Evolutionary conservation across 192 early-diverging fungal genomes (phyloP).

Genomic region (Lunasporangiospora selenospora): DNA sequence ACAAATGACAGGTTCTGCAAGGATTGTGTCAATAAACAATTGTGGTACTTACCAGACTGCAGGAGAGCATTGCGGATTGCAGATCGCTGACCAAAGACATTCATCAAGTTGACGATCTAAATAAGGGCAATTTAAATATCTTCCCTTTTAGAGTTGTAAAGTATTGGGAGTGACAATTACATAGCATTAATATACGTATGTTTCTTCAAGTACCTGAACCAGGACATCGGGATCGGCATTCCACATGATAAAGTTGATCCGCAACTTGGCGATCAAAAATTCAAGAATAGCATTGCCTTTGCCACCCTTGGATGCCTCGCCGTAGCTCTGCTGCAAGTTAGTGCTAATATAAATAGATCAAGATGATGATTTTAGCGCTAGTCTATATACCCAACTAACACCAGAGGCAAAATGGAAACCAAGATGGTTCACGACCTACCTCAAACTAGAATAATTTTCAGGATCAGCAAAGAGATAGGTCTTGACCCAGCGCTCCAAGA

Average conservation of each 20-base stretch:
- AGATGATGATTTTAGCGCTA: background rate
- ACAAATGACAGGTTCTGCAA: slow-evolving; percentile 6
- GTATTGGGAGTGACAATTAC: too few relatives aligned
- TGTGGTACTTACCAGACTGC: slow-evolving; percentile 47
- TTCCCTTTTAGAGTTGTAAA: background rate
- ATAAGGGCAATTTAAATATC: slow-evolving; percentile 1
- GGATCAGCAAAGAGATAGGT: slow-evolving; percentile 73
- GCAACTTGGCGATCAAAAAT: slow-evolving; percentile 65
- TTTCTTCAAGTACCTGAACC: slow-evolving; percentile 61
- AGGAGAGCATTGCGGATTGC: slow-evolving; percentile 55
- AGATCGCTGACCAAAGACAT: slow-evolving; percentile 50
- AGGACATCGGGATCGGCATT: slow-evolving; percentile 73
- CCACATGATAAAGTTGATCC: slow-evolving; percentile 73
- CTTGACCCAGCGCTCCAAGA: slow-evolving; percentile 74
- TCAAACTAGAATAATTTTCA: slow-evolving; percentile 63
- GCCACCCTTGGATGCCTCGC: slow-evolving; percentile 55
- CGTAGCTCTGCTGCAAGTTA: slow-evolving; percentile 63
- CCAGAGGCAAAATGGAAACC: too few relatives aligned
- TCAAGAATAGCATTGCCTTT: slow-evolving; percentile 64
- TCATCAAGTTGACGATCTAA: slow-evolving; percentile 51
- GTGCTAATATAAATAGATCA: slow-evolving; percentile 33
- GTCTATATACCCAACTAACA: too few relatives aligned
- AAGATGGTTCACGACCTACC: too few relatives aligned
- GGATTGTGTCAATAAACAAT: background rate
- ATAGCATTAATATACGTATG: too few relatives aligned